A percentile compares a stretch with the other conserved stretches of the same genome.
phyloP scores from a whole-genome alignment of 2,329 filamentous ascomycete species.

The Aureobasidium vineae region DNA sequence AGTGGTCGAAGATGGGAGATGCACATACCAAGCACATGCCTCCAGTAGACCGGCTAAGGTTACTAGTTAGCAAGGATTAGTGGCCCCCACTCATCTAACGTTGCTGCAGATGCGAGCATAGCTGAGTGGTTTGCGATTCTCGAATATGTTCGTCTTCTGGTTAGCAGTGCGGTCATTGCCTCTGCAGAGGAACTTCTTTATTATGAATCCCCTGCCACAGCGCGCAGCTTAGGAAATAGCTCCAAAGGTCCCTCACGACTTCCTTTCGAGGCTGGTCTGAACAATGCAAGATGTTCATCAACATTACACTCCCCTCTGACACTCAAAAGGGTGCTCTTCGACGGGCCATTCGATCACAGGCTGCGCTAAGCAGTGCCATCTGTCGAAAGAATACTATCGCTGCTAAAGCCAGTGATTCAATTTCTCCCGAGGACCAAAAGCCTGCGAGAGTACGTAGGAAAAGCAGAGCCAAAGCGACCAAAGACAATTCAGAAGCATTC shows the following conservation, averaged over 20 bases:
- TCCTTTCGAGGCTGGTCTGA: neutral
- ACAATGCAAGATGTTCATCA: conserved; percentile 17
- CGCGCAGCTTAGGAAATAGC: neutral
- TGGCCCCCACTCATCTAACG: conserved; percentile 3
- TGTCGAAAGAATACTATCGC: conserved; percentile 15
- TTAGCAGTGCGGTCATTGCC: too few species aligned
- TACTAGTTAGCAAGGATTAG: neutral
- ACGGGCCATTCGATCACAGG: conserved; percentile 18
- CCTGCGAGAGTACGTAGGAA: neutral
- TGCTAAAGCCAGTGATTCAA: neutral
- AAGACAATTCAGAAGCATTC: neutral
- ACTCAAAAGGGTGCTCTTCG: conserved; percentile 10
- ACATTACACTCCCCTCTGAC: conserved; percentile 10
- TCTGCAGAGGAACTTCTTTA: neutral
- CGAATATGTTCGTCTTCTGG: neutral
- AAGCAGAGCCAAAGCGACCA: neutral
- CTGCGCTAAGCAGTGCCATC: conserved; percentile 5
- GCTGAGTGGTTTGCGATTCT: neutral
- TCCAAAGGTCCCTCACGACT: neutral
- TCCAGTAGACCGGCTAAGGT: conserved; percentile 14
- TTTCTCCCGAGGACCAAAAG: neutral
- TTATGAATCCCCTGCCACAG: neutral
- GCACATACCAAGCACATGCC: conserved; percentile 6
- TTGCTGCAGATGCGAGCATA: conserved; percentile 8
- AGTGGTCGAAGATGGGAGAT: neutral